A percentile compares a stretch with the other conserved stretches of the same genome.
Conservation (phyloP, 352 stramenopile genomes). For the Phytophthora pseudosyringae region DNA sequence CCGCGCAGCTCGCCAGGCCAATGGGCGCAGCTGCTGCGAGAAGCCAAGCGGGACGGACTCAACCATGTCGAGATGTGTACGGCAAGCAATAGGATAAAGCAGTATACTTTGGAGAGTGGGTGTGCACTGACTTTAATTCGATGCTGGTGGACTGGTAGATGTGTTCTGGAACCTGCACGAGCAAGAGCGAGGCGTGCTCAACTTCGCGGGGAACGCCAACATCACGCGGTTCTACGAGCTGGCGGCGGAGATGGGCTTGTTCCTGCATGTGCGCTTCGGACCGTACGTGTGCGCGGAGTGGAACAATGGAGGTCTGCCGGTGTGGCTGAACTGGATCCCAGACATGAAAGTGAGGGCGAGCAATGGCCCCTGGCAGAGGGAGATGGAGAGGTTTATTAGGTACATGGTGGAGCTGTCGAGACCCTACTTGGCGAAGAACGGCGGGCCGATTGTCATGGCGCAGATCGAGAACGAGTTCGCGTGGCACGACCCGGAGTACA, state of each 20-base stretch:
- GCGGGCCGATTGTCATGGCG: constrained; percentile 75
- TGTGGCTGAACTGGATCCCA: constrained; percentile 67
- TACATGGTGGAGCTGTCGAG: constrained; percentile 70
- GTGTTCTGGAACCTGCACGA: constrained; percentile 82
- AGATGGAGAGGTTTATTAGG: constrained; percentile 69
- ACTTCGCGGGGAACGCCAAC: constrained; percentile 57
- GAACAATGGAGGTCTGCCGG: constrained; percentile 63
- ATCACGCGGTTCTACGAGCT: constrained; percentile 71
- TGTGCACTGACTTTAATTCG: not conserved
- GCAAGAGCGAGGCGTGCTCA: constrained; percentile 54
- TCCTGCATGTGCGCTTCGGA: constrained; percentile 73
- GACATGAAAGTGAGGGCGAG: constrained; percentile 57
- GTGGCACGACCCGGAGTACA: constrained; percentile 55
- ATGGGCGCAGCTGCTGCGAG: constrained; percentile 65
- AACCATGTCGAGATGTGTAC: constrained; percentile 80
- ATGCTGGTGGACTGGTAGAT: constrained; percentile 41
- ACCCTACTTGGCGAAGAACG: constrained; percentile 66
- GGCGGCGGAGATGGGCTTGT: constrained; percentile 58
- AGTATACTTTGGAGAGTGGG: not conserved
- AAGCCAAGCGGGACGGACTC: constrained; percentile 75
- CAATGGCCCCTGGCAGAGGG: constrained; percentile 42
- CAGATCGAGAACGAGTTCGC: constrained; percentile 79
- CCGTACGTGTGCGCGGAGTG: constrained; percentile 77
- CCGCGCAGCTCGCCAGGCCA: constrained; percentile 51
- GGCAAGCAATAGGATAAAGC: constrained; percentile 11